Conservation (phyloP, 805 yeast species). For the Yamadazyma nakazawae region DNA sequence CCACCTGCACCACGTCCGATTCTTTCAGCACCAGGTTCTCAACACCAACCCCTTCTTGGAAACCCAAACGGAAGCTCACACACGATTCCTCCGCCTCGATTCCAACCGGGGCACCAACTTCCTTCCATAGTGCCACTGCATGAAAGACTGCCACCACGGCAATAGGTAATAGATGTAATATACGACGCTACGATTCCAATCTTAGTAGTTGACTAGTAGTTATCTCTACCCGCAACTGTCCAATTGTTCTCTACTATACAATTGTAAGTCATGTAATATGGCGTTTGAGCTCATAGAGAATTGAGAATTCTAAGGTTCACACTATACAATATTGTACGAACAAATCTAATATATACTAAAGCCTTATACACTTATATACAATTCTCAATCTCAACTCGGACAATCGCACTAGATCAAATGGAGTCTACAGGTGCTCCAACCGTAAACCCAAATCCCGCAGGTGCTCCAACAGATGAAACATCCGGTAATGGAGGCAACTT, state of each 20-base stretch:
- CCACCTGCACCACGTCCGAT: background rate
- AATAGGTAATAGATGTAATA: conserved; percentile 2
- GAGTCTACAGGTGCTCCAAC: background rate
- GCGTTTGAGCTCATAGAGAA: no score
- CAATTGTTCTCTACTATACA: background rate
- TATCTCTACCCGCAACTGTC: background rate
- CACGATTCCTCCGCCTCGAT: conserved; percentile 3
- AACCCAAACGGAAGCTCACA: conserved; percentile 1
- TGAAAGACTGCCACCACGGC: background rate
- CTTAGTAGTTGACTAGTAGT: no score
- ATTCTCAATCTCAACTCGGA: background rate
- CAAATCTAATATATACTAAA: background rate
- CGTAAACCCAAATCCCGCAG: background rate
- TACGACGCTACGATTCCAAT: conserved; percentile 1
- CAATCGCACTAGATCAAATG: background rate
- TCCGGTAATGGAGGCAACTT: background rate
- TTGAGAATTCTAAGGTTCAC: no score
- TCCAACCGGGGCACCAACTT: background rate
- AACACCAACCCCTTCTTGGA: background rate
- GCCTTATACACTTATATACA: background rate
- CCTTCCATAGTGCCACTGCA: background rate
- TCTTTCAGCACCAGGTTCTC: background rate
- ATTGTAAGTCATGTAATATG: no score
- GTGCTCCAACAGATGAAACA: background rate
- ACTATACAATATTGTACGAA: no score